Base-by-base conservation (phyloP, 176 grass and related monocot genomes). In the Thinopyrum elongatum region DNA sequence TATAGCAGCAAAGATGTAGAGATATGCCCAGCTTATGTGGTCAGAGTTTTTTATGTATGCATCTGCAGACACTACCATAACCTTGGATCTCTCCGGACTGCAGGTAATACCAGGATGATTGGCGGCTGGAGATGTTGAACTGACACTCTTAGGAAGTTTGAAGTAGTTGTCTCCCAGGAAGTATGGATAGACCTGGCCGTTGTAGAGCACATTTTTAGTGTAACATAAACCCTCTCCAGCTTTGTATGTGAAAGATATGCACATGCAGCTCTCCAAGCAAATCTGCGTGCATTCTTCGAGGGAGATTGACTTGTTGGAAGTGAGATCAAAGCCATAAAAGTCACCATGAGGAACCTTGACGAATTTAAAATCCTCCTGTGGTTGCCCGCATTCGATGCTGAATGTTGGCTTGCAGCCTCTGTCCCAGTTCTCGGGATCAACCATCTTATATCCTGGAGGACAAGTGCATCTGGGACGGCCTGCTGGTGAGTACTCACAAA, bases 291-390 rank as follows among this genome's bases (percentile, higher is more conserved):
- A 97, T 68, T 90, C 77, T 39, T 89, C 49, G 9, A 92, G 83
- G 11, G 92, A 87, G 21, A 94, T 83, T 1, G 27, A 81, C 17
- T 12, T 30, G 35, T 47, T 80, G 58, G 31, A 90, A 41, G 28
- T 42, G 63, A 94, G 65, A 72, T 97, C 92, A 63, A 87, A 94
- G 16, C 95, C 95, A 82, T 90, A 97, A 44, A 91, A 97, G 55
- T 97, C 90, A 14, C 81, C 85, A 13, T 89, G 67, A 1, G 76
- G 81, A 39, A 92, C 26, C 81, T 89, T 67, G 73, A 87, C 7
- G 65, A 97, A 97, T 15, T 14, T 61, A 66, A 90, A 83, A 30
- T 88, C 60, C 55, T 80, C 39, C 21, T 2, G 51, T 30, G 79
- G 36, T 36, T 80, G 29, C 5, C 80, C 36, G 19, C 90, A 90